Conservation (phyloP, 2,329 filamentous ascomycete genomes). For the Calonectria honghensis region DNA sequence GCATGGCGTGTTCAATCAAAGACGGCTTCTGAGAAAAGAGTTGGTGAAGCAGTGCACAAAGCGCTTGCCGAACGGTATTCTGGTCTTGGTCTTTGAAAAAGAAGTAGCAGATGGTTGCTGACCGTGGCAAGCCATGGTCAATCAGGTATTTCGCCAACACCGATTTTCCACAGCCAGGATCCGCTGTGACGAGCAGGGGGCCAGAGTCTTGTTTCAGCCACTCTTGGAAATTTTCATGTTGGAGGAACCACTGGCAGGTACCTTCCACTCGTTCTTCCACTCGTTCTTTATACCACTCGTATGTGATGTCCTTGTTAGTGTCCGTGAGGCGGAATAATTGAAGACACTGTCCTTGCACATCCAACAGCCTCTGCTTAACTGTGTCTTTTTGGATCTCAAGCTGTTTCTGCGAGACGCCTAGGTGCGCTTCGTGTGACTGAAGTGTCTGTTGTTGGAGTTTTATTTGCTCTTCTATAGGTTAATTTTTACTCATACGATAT, state of each 20-base stretch:
- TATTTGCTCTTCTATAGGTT: too few relatives aligned
- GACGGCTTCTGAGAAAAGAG: conserved; percentile 57
- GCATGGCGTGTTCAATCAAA: conserved; percentile 60
- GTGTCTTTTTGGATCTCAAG: too few relatives aligned
- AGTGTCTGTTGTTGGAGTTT: too few relatives aligned
- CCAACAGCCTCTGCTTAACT: too few relatives aligned
- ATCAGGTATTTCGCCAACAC: conserved; percentile 60
- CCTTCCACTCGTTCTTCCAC: conserved; percentile 35
- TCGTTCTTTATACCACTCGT: conserved; percentile 18
- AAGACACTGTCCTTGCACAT: too few relatives aligned
- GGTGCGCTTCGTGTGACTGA: too few relatives aligned
- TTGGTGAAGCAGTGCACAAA: conserved; percentile 65
- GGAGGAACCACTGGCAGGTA: conserved; percentile 43
- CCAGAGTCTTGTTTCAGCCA: conserved; percentile 57
- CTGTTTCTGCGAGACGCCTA: too few relatives aligned
- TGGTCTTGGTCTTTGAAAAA: conserved; percentile 66
- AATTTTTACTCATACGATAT: too few relatives aligned
- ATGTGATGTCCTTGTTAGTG: neutral
- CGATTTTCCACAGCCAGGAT: conserved; percentile 64
- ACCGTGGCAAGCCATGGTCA: conserved; percentile 50
- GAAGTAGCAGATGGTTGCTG: conserved; percentile 62
- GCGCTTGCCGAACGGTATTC: conserved; percentile 58
- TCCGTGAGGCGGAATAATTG: neutral
- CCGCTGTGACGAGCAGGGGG: conserved; percentile 60
- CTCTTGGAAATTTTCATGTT: conserved; percentile 53